phyloP scores from a whole-genome alignment of 805 yeast genomes.

The Pichia membranifaciens region DNA sequence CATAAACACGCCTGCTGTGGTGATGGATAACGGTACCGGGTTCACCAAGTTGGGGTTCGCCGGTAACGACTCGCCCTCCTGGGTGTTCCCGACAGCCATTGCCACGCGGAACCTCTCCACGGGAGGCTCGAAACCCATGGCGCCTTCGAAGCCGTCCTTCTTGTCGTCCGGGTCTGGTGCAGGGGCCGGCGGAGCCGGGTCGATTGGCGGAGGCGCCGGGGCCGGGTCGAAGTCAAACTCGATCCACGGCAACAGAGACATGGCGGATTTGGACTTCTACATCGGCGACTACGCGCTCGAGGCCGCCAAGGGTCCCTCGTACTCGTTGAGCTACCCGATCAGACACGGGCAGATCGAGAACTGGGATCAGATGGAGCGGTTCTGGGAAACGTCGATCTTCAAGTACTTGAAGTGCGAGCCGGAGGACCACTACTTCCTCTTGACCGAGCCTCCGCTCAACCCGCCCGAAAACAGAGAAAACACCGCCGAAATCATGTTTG shows the following conservation, averaged over 20 bases:
- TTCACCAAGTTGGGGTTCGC: constrained; percentile 96
- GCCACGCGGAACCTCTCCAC: constrained; percentile 58
- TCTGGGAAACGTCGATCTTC: constrained; percentile 96
- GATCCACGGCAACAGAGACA: constrained; percentile 58
- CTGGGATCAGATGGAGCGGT: constrained; percentile 99
- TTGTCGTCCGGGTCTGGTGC: constrained; percentile 29
- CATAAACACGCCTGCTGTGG: constrained; percentile 84
- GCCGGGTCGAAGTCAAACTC: constrained; percentile 1
- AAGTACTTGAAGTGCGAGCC: constrained; percentile 97
- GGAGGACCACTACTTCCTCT: constrained; percentile 91
- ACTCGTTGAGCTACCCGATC: constrained; percentile 85
- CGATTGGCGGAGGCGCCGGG: constrained; percentile 1
- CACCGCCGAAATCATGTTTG: constrained; percentile 98
- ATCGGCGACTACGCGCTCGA: constrained; percentile 93
- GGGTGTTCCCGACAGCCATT: constrained; percentile 95
- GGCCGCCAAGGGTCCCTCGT: constrained; percentile 87
- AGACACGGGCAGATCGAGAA: constrained; percentile 97
- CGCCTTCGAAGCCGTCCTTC: constrained; percentile 44
- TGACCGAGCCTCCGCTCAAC: constrained; percentile 97
- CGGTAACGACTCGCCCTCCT: constrained; percentile 96
- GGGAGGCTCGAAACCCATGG: constrained; percentile 32
- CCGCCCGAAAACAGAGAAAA: constrained; percentile 99
- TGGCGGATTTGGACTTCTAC: constrained; percentile 88
- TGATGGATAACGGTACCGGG: constrained; percentile 98
- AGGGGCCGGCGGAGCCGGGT: constrained; percentile 19